Evolutionary conservation across 805 yeast species (phyloP).

Genomic region (Wickerhamia fluorescens): DNA sequence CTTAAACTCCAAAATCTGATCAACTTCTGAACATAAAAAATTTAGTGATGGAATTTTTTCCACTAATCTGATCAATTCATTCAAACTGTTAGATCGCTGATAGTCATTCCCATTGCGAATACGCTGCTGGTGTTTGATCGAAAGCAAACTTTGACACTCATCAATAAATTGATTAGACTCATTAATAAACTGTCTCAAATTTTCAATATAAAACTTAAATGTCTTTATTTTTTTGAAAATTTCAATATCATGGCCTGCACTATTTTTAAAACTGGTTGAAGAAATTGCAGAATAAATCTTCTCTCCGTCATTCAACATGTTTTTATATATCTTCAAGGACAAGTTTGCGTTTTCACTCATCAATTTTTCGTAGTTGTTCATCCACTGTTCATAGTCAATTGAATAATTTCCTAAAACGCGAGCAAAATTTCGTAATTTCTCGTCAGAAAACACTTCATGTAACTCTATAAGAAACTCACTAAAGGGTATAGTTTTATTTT

Average conservation of each 20-base stretch:
- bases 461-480: constrained; percentile 28
- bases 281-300: constrained; percentile 36
- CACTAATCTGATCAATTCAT: constrained; percentile 32
- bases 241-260: constrained; percentile 2
- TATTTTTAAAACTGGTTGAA: constrained; percentile 13
- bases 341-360: constrained; percentile 37
- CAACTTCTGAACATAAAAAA: constrained; percentile 52
- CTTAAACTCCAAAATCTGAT: constrained; percentile 47
- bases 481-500: constrained; percentile 2
- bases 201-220: constrained; percentile 16
- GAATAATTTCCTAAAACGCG: constrained; percentile 35
- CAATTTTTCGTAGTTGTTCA: constrained; percentile 33
- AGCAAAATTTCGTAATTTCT: constrained; percentile 34
- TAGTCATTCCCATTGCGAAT: constrained; percentile 28
- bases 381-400: constrained; percentile 47
- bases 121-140: constrained; percentile 46
- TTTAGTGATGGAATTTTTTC: constrained; percentile 43
- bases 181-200: constrained; percentile 36
- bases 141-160: constrained; percentile 46
- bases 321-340: constrained; percentile 37
- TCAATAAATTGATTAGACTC: constrained; percentile 47
- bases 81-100: constrained; percentile 12
- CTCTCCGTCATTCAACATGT: constrained; percentile 50
- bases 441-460: constrained; percentile 46
- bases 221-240: constrained; percentile 9